These are phyloP conservation scores for Coffea canephora DNA, from an alignment of 257 asterid species.

Conservation along the genomic window DNA sequence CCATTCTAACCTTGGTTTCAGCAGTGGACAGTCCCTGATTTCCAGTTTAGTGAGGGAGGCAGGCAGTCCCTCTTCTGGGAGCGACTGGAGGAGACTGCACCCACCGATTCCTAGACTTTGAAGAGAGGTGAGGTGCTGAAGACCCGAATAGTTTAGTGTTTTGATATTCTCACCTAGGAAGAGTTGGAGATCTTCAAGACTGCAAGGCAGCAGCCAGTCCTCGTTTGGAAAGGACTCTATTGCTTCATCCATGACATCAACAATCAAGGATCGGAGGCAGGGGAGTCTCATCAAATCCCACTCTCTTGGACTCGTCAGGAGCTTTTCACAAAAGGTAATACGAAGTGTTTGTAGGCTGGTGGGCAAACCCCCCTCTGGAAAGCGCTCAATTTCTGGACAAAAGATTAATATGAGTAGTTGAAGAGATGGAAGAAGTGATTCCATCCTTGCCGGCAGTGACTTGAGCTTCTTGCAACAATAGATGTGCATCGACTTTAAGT, in stretches of 20 bases:
- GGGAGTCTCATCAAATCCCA: conserved; percentile 4
- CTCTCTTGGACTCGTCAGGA: neutral
- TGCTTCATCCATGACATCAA: neutral
- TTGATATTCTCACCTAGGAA: neutral
- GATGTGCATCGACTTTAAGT: rapidly evolving
- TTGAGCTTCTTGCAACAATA: neutral
- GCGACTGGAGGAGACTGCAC: neutral
- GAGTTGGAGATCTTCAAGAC: rapidly evolving
- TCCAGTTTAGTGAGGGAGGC: conserved; percentile 7
- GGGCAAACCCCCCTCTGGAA: conserved; percentile 14
- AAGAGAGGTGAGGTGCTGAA: conserved; percentile 13
- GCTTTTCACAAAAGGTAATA: rapidly evolving
- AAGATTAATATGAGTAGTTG: rapidly evolving
- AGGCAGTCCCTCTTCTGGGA: neutral
- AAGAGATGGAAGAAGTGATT: conserved; percentile 9
- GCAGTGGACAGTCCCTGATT: neutral
- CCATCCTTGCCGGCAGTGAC: conserved; percentile 11
- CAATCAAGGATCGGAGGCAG: rapidly evolving
- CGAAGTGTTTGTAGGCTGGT: rapidly evolving
- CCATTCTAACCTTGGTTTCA: conserved; percentile 7
- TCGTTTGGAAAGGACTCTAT: neutral
- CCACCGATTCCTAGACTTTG: neutral
- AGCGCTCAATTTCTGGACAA: conserved; percentile 11
- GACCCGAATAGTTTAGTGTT: neutral
- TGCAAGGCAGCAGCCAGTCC: neutral